Percentiles rank a stretch among this genome's conserved stretches.
These are phyloP conservation scores for Fusarium kyushuense DNA, from an alignment of 2,329 filamentous ascomycete genomes.

Conservation along the genomic window DNA sequence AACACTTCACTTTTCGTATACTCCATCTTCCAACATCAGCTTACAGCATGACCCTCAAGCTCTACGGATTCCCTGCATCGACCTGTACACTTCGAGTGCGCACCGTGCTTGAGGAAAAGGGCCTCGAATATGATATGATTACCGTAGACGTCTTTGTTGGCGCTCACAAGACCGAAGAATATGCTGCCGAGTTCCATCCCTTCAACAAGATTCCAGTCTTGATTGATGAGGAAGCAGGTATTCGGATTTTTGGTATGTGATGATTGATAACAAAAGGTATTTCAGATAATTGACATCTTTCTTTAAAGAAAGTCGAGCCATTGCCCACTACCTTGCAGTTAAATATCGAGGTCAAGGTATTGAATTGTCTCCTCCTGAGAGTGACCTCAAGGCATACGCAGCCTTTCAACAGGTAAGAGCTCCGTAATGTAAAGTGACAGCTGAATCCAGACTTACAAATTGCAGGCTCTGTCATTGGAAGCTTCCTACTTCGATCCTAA, in stretches of 20 bases:
- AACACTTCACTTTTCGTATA: no score
- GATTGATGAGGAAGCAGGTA: neutral
- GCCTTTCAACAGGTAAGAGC: neutral
- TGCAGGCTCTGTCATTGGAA: neutral
- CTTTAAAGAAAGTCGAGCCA: neutral
- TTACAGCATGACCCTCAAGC: neutral
- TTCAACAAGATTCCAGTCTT: neutral
- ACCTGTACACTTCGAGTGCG: neutral
- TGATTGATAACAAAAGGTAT: accelerated
- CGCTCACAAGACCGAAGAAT: neutral
- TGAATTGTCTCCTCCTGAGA: neutral
- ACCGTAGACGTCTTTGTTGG: neutral
- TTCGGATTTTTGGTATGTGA: neutral
- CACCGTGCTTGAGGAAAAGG: neutral
- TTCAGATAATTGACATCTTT: neutral
- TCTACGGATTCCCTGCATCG: neutral
- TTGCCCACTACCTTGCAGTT: neutral
- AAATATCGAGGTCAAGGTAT: neutral
- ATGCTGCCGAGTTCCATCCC: neutral
- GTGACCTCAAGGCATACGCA: neutral
- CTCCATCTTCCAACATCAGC: no score
- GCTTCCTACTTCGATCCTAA: neutral
- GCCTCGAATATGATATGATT: neutral
- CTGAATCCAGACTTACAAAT: neutral
- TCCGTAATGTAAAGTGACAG: accelerated